Evolutionary conservation across 2,329 filamentous ascomycete genomes (phyloP).

Genomic region (Phoma sp.): DNA sequence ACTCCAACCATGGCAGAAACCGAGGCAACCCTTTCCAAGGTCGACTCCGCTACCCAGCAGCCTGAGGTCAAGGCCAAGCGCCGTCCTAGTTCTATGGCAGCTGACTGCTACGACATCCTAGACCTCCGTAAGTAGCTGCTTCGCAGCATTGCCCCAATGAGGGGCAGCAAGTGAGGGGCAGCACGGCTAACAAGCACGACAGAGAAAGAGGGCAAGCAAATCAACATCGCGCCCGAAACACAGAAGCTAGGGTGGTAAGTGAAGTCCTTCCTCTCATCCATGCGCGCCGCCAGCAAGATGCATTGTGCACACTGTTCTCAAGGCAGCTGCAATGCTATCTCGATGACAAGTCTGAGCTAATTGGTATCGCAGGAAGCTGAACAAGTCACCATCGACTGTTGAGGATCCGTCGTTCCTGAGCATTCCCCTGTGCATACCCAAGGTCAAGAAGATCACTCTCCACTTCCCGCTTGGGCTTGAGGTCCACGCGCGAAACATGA

Average conservation of each 20-base stretch:
- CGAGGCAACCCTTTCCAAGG: conserved; percentile 71
- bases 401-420: conserved; percentile 87
- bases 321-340: neutral
- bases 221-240: conserved; percentile 79
- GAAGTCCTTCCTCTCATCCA: conserved; percentile 1
- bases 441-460: conserved; percentile 92
- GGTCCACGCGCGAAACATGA: conserved; percentile 87
- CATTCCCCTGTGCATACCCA: conserved; percentile 77
- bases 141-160: conserved; percentile 17
- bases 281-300: neutral
- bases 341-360: conserved; percentile 23
- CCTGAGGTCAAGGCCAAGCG: conserved; percentile 65
- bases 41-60: conserved; percentile 88
- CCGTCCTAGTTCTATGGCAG: conserved; percentile 73
- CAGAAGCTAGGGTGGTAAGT: conserved; percentile 87
- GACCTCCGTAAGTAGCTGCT: conserved; percentile 73
- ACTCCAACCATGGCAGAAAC: conserved; percentile 58
- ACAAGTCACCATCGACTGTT: conserved; percentile 76
- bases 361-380: conserved; percentile 76
- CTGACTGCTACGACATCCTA: conserved; percentile 80
- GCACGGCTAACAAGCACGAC: conserved; percentile 43
- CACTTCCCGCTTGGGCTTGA: conserved; percentile 88
- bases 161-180: conserved; percentile 32
- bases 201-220: conserved; percentile 76
- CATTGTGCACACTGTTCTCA: neutral